Conservation (phyloP, 441 rosid species). For the Isatis lusitanica region DNA sequence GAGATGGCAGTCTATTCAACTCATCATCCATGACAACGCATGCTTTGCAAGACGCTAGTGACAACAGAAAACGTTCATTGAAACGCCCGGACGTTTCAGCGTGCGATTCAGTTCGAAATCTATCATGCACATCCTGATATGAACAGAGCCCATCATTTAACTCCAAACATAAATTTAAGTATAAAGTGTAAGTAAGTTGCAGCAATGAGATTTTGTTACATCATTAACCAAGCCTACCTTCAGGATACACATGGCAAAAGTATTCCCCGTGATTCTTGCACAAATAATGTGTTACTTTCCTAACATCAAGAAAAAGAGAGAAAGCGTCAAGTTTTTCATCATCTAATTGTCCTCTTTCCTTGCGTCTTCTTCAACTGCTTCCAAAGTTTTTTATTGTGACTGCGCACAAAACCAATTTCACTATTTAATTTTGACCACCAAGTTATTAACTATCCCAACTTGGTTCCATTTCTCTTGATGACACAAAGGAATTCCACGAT, state of each 20-base stretch:
- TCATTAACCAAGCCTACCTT: slow-evolving; percentile 49
- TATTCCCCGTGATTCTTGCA: slow-evolving; percentile 87
- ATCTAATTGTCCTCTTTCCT: slow-evolving; percentile 91
- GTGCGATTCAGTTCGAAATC: slow-evolving; percentile 97
- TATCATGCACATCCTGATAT: slow-evolving; percentile 95
- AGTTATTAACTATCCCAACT: neutral
- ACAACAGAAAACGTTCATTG: slow-evolving; percentile 89
- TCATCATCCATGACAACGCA: slow-evolving; percentile 96
- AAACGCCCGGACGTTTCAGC: slow-evolving; percentile 81
- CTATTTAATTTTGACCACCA: slow-evolving; percentile 7
- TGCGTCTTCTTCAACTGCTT: slow-evolving; percentile 87
- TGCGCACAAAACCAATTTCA: slow-evolving; percentile 41
- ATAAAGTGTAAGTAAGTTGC: neutral
- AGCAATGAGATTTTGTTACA: neutral
- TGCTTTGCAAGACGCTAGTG: slow-evolving; percentile 90
- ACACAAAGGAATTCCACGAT: neutral
- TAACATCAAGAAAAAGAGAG: slow-evolving; percentile 85
- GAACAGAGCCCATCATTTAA: slow-evolving; percentile 32
- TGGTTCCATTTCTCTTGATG: neutral
- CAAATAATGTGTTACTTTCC: slow-evolving; percentile 74
- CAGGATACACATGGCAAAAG: slow-evolving; percentile 92
- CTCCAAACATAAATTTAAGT: neutral
- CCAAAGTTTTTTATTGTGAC: slow-evolving; percentile 82
- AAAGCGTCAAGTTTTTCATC: slow-evolving; percentile 94
- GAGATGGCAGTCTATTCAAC: slow-evolving; percentile 86